Base-by-base conservation (phyloP, 2,329 filamentous ascomycete species). In the Aspergillus sp. region DNA sequence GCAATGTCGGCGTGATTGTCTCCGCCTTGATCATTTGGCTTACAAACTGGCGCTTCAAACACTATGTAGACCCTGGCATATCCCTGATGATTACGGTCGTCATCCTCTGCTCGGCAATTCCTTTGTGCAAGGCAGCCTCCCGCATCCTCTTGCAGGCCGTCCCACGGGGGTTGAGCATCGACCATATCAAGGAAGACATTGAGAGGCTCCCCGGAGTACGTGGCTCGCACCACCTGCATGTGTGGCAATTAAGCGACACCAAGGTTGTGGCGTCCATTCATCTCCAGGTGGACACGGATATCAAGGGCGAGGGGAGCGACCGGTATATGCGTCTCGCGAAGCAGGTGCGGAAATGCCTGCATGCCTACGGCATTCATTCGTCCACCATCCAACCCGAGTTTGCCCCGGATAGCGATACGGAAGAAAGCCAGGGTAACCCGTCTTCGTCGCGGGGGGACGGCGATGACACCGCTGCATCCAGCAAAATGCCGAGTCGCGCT, bases 381-480 rank as follows among this genome's bases (percentile, higher is more conserved):
- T 89, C 86, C 22, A 98, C 91, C 8, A 96, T 98, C 47, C 91
- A 98, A 61, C 91, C 91, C 4, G 91, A 98, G 59, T 98, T 69
- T 29, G 46, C 53, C 7, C 60, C 56, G 1, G 57, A 53, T 4
- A 60, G 51, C 34, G 58, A 63, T 20, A 29, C 27, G 3, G 58
- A 60, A 29, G 57, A 58, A 8, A 46, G 41, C 26, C 35, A 44
- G 5, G 30, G 24, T 10, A 39, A 39, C n/a, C 34, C 44, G 8
- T 48, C 52, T 1, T 43, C 49, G 2, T 48, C 46, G 7, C 40
- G 44, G 10, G 27, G 31, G 17, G 36, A 35, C 16, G 32, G 39
- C 3, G 37, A 44, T 4, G 47, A 45, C 3, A 19, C 34, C 17
- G 28, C 39, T 13, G 15, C 40, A 3, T 34, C 43, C 6, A 46